Percentiles rank a stretch among this genome's conserved stretches.
Conservation (phyloP, 352 stramenopile genomes). For the Phytophthora pluvialis region DNA sequence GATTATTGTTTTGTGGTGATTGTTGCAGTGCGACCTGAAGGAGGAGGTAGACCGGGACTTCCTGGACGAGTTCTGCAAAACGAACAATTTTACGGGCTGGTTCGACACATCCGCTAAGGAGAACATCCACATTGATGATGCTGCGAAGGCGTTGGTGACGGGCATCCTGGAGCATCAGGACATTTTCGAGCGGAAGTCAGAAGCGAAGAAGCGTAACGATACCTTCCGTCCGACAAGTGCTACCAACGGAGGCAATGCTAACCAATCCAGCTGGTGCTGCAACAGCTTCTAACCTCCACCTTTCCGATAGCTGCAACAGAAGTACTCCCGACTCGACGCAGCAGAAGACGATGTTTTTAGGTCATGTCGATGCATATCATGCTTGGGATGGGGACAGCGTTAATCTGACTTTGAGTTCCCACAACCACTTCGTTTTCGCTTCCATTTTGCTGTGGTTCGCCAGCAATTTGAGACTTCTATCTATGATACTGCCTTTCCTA, state of each 20-base stretch:
- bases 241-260: slow-evolving; percentile 43
- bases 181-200: slow-evolving; percentile 87
- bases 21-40: slow-evolving; percentile 82
- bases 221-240: slow-evolving; percentile 77
- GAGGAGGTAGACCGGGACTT: slow-evolving; percentile 78
- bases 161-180: slow-evolving; percentile 83
- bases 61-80: slow-evolving; percentile 88
- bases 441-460: background rate
- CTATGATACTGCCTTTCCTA: slow-evolving; percentile 13
- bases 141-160: slow-evolving; percentile 83
- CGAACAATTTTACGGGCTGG: slow-evolving; percentile 92
- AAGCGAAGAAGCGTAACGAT: slow-evolving; percentile 71
- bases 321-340: slow-evolving; percentile 1
- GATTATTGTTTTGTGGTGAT: slow-evolving; percentile 5
- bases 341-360: slow-evolving; percentile 19
- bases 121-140: slow-evolving; percentile 92
- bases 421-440: background rate
- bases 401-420: slow-evolving; percentile 25
- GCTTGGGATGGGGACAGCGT: slow-evolving; percentile 17
- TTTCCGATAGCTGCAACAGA: slow-evolving; percentile 3
- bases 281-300: slow-evolving; percentile 75
- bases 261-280: slow-evolving; percentile 81
- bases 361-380: slow-evolving; percentile 31
- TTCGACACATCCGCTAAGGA: slow-evolving; percentile 94
- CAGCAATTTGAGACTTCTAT: slow-evolving; percentile 5